phyloP scores from a whole-genome alignment of 2,329 filamentous ascomycete genomes.

The Fusarium goolgardi region DNA sequence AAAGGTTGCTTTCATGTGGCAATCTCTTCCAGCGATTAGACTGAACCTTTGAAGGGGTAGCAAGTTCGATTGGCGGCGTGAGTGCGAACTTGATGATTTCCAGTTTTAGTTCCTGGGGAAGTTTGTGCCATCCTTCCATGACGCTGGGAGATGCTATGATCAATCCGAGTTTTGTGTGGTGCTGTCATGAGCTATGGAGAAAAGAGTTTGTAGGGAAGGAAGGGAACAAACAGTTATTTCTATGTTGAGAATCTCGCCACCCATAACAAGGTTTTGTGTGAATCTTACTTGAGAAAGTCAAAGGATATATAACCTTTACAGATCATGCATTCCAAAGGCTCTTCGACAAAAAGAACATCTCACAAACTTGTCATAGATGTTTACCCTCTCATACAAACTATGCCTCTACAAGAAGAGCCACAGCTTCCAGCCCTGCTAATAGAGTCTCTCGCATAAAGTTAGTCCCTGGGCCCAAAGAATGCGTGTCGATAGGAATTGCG shows the following conservation, averaged over 20 bases:
- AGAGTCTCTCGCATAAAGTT: slow-evolving; percentile 19
- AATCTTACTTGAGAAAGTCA: background rate
- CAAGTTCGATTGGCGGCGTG: background rate
- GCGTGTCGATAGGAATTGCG: slow-evolving; percentile 11
- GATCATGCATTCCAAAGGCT: too few relatives aligned
- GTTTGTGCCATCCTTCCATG: background rate
- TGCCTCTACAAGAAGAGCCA: background rate
- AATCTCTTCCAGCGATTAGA: too few relatives aligned
- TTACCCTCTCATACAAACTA: background rate
- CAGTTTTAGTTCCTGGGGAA: background rate
- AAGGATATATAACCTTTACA: background rate
- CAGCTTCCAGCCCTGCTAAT: background rate
- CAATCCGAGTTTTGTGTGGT: background rate
- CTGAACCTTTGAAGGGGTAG: background rate
- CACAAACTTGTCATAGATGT: too few relatives aligned
- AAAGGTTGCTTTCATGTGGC: too few relatives aligned
- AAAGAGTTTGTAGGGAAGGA: background rate
- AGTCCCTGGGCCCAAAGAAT: slow-evolving; percentile 25
- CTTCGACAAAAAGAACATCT: too few relatives aligned
- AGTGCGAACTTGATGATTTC: background rate
- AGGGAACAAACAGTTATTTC: background rate
- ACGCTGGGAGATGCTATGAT: background rate
- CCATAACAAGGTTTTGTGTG: background rate
- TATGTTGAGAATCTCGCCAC: background rate
- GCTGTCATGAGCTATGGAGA: background rate